These are phyloP conservation scores for Fraxinus velutina DNA, from an alignment of 305 asterid genomes.

Conservation along the genomic window DNA sequence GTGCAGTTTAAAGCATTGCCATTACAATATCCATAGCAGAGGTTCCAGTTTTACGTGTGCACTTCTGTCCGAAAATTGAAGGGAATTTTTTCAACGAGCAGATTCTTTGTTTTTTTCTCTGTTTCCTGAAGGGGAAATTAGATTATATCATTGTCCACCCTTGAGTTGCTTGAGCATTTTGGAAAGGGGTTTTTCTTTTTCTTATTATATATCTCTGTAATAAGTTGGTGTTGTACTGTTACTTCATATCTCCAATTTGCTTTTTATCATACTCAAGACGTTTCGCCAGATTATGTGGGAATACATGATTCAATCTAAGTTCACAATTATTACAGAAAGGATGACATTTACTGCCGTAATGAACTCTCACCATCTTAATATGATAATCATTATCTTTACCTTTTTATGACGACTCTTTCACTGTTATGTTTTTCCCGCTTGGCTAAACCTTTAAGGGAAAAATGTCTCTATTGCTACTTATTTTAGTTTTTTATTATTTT, in stretches of 20 bases:
- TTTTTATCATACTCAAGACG: constrained; percentile 14
- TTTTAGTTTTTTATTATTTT: not conserved
- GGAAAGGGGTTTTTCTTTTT: constrained; percentile 14
- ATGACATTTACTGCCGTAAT: not conserved
- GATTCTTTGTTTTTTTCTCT: not conserved
- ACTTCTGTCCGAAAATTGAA: constrained; percentile 41
- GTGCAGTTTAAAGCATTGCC: constrained; percentile 32
- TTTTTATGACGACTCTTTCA: not conserved
- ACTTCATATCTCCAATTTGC: not conserved
- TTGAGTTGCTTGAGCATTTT: constrained; percentile 17
- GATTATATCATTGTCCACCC: constrained; percentile 22
- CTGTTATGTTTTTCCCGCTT: not conserved
- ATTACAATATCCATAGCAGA: constrained; percentile 32
- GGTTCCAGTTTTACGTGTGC: constrained; percentile 61
- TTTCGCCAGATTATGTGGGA: constrained; percentile 19
- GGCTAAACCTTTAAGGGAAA: not conserved
- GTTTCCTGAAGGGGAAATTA: not conserved
- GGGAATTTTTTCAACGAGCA: constrained; percentile 28
- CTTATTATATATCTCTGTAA: constrained; percentile 23
- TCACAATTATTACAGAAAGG: constrained; percentile 4
- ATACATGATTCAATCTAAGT: not conserved
- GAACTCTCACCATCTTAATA: not conserved
- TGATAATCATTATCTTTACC: not conserved
- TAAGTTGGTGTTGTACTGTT: constrained; percentile 21
- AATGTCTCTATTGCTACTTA: not conserved